A percentile compares a stretch with the other conserved stretches of the same genome.
These are phyloP conservation scores for Dunaliella primolecta DNA, from an alignment of 139 green algal species.

Conservation along the genomic window DNA sequence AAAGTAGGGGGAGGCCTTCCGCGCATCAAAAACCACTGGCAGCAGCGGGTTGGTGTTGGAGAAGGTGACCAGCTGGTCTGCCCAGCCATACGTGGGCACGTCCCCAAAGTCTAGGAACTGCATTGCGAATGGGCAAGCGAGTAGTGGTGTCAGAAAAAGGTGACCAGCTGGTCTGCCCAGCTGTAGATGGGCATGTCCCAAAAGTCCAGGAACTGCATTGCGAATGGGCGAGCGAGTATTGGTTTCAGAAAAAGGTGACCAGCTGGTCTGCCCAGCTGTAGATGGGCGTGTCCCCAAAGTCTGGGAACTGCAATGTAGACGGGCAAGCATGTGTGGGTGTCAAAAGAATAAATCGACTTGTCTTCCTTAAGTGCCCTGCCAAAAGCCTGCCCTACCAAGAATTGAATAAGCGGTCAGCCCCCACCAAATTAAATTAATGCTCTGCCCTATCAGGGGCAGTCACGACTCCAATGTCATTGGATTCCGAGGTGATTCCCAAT, in stretches of 20 bases:
- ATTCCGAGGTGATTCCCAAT: too few species aligned
- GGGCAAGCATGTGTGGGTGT: too few species aligned
- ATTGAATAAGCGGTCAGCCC: too few species aligned
- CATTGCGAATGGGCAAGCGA: too few species aligned
- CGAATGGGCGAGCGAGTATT: too few species aligned
- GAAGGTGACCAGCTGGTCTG: constrained; percentile 43
- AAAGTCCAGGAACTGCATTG: constrained; percentile 29
- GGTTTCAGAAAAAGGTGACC: constrained; percentile 22
- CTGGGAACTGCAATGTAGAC: constrained; percentile 11
- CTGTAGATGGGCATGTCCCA: constrained; percentile 35
- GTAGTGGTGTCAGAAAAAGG: too few species aligned
- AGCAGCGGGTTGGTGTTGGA: constrained; percentile 41
- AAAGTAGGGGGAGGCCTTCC: constrained; percentile 34
- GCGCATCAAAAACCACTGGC: constrained; percentile 10
- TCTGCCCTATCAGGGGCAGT: too few species aligned
- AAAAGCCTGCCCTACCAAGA: too few species aligned
- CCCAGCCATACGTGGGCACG: constrained; percentile 35
- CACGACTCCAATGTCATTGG: too few species aligned
- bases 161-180: constrained; percentile 47
- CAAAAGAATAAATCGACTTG: too few species aligned
- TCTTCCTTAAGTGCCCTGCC: too few species aligned
- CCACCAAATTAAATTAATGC: too few species aligned
- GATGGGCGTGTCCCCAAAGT: constrained; percentile 40
- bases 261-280: constrained; percentile 47
- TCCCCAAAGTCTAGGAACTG: constrained; percentile 39